Conservation (phyloP, 176 grass and related monocot genomes). For the Musa acuminata region DNA sequence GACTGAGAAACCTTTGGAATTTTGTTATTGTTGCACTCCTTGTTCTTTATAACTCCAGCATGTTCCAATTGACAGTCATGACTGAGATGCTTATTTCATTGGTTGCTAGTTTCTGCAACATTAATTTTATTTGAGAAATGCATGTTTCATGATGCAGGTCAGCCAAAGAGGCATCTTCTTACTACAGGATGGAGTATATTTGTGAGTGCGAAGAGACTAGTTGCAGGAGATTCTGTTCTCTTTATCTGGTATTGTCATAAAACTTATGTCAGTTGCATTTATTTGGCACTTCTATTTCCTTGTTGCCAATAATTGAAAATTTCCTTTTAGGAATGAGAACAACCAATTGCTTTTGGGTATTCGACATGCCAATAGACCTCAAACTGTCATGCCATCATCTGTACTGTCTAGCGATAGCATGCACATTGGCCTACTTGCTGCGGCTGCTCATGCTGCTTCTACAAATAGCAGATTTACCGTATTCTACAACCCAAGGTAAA, state of each 20-base stretch:
- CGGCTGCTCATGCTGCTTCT: conserved; percentile 88
- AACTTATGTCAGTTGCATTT: neutral
- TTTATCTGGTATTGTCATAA: conserved; percentile 71
- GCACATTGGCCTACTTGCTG: conserved; percentile 98
- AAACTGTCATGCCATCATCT: conserved; percentile 97
- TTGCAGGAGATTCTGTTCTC: conserved; percentile 91
- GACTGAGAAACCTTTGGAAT: neutral
- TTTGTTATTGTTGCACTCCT: neutral
- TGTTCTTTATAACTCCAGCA: neutral
- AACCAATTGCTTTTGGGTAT: conserved; percentile 97
- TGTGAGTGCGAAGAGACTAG: conserved; percentile 94
- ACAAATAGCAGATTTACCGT: conserved; percentile 99
- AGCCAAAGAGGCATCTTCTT: conserved; percentile 96
- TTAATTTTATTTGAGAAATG: conserved; percentile 8
- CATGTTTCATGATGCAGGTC: conserved; percentile 51
- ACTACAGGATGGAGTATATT: conserved; percentile 98
- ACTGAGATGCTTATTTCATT: neutral
- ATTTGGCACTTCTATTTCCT: neutral
- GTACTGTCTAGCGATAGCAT: conserved; percentile 97
- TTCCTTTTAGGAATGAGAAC: conserved; percentile 68
- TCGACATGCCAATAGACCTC: conserved; percentile 70
- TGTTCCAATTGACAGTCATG: neutral
- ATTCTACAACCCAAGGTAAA: conserved; percentile 94
- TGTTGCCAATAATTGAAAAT: neutral
- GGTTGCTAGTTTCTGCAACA: neutral